phyloP scores from a whole-genome alignment of 805 yeast species.

The Teunomyces barrocoloradensis region DNA sequence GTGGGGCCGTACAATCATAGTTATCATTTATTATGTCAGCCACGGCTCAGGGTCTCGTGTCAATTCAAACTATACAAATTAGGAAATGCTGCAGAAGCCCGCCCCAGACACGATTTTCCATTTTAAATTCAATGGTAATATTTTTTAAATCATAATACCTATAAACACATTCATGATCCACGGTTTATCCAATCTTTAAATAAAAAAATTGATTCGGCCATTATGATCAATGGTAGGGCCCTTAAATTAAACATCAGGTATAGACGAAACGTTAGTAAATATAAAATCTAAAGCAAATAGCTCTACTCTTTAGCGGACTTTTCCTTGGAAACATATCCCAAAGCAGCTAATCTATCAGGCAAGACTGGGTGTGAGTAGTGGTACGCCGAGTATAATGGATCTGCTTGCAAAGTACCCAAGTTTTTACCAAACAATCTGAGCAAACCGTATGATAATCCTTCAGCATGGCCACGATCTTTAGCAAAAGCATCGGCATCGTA shows the following conservation, averaged over 20 bases:
- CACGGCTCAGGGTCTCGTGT: too few species aligned
- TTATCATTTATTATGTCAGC: too few species aligned
- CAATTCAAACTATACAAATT: too few species aligned
- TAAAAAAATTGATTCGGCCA: too few species aligned
- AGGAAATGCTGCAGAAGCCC: too few species aligned
- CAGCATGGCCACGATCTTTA: constrained; percentile 67
- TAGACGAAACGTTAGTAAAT: constrained; percentile 4
- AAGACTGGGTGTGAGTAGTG: constrained; percentile 89
- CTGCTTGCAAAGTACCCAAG: constrained; percentile 82
- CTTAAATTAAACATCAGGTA: constrained; percentile 24
- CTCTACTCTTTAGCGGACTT: neutral
- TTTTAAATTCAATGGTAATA: too few species aligned
- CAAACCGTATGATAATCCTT: constrained; percentile 66
- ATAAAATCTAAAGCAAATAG: neutral
- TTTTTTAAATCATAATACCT: too few species aligned
- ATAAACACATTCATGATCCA: too few species aligned
- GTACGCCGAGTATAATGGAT: constrained; percentile 84
- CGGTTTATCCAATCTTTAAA: too few species aligned
- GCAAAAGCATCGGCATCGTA: constrained; percentile 93
- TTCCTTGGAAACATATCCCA: constrained; percentile 49
- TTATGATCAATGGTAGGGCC: too few species aligned
- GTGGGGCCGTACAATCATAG: too few species aligned
- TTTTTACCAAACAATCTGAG: constrained; percentile 77
- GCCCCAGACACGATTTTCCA: too few species aligned
- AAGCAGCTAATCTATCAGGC: constrained; percentile 84